phyloP scores from a whole-genome alignment of 2,329 filamentous ascomycete genomes.

The Fusarium sp. region DNA sequence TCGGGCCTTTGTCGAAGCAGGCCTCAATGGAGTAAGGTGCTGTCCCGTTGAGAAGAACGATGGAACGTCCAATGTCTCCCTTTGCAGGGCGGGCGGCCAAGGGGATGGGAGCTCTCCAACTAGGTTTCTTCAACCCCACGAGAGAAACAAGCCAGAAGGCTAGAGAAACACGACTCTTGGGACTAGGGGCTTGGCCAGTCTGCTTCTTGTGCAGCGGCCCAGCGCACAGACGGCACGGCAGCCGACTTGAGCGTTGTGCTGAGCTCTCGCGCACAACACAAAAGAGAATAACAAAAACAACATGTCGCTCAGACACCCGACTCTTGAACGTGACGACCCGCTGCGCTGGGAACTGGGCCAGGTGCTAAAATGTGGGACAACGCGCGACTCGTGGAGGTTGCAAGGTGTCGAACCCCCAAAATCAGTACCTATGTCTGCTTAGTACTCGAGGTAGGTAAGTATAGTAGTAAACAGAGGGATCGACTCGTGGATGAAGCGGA shows the following conservation, averaged over 20 bases:
- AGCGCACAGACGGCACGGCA: slow-evolving; percentile 41
- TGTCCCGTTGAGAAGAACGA: slow-evolving; percentile 3
- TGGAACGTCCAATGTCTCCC: slow-evolving; percentile 23
- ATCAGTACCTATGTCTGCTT: slow-evolving; percentile 3
- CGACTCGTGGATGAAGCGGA: slow-evolving; percentile 24
- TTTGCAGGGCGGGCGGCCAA: slow-evolving; percentile 12
- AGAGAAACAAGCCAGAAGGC: slow-evolving; percentile 36
- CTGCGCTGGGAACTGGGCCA: slow-evolving; percentile 24
- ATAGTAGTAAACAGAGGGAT: slow-evolving; percentile 10
- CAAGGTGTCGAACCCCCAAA: slow-evolving; percentile 20
- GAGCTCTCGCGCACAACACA: slow-evolving; percentile 22
- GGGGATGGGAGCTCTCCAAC: slow-evolving; percentile 8
- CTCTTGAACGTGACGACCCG: slow-evolving; percentile 27
- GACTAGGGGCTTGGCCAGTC: slow-evolving; percentile 25
- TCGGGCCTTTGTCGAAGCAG: slow-evolving; percentile 10
- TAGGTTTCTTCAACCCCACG: slow-evolving; percentile 25
- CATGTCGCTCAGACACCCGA: slow-evolving; percentile 10
- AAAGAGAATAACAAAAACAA: slow-evolving; percentile 16
- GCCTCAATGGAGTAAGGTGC: slow-evolving; percentile 4
- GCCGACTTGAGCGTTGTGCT: slow-evolving; percentile 29
- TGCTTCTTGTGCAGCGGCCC: slow-evolving; percentile 31
- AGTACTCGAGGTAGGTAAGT: background rate
- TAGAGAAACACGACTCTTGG: slow-evolving; percentile 35
- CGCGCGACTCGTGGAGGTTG: slow-evolving; percentile 25
- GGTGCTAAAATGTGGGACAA: slow-evolving; percentile 22